Percentiles rank a stretch among this genome's conserved stretches.
phyloP scores from a whole-genome alignment of 495 filamentous ascomycete genomes.

The Xylaria flabelliformis region DNA sequence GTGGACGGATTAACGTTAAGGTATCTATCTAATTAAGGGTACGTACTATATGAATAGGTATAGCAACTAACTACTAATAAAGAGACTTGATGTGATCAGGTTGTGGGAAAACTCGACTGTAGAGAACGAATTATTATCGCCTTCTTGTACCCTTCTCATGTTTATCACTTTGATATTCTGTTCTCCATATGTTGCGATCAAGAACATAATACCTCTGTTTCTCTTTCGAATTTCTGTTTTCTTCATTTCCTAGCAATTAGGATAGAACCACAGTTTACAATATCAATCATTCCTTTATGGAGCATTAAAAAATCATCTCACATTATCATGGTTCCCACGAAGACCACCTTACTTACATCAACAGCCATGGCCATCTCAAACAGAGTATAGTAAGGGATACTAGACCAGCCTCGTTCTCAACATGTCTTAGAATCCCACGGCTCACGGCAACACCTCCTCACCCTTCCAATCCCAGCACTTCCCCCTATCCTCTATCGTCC shows the following conservation, averaged over 20 bases:
- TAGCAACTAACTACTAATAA: neutral
- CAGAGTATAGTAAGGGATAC: neutral
- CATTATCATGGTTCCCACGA: neutral
- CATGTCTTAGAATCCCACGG: neutral
- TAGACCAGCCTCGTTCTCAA: slow-evolving; percentile 9
- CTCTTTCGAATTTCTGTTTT: neutral
- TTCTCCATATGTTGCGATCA: neutral
- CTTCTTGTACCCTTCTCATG: neutral
- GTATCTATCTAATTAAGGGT: neutral
- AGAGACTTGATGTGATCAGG: neutral
- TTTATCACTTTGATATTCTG: neutral
- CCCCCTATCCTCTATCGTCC: slow-evolving; percentile 63
- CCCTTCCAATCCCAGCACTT: slow-evolving; percentile 81
- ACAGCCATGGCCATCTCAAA: neutral
- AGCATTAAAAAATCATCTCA: neutral
- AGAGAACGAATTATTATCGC: neutral
- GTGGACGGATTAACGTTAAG: neutral
- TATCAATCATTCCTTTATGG: neutral
- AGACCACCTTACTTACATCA: neutral
- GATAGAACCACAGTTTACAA: neutral
- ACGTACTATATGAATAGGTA: neutral
- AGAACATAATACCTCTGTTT: neutral
- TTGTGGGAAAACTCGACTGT: neutral
- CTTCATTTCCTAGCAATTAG: neutral
- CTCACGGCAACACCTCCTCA: slow-evolving; percentile 68